Conservation (phyloP, 208 protist species). For the Leishmania braziliensis region DNA sequence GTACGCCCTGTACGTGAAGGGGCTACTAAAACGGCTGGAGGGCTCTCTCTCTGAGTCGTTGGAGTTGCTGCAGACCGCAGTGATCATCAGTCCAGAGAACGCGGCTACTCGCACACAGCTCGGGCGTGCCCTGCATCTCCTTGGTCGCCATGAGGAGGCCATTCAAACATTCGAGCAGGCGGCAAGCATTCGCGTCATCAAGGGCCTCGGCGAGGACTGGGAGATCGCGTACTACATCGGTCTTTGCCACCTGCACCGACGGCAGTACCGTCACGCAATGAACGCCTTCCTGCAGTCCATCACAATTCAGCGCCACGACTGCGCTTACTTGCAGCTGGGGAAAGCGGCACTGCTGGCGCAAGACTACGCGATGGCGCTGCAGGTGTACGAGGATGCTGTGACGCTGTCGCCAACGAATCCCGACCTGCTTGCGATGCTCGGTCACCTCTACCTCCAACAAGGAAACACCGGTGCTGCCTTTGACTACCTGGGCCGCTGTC, state of each 20-base stretch:
- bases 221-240: constrained; percentile 93
- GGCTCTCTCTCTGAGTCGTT: constrained; percentile 95
- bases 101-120: constrained; percentile 93
- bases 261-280: constrained; percentile 72
- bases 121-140: constrained; percentile 86
- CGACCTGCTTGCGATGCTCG: constrained; percentile 92
- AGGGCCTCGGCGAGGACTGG: constrained; percentile 81
- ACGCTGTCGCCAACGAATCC: constrained; percentile 91
- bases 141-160: constrained; percentile 92
- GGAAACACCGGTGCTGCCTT: constrained; percentile 87
- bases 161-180: constrained; percentile 91
- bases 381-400: constrained; percentile 87
- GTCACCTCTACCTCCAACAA: constrained; percentile 90
- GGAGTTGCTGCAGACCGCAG: constrained; percentile 91
- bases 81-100: constrained; percentile 91
- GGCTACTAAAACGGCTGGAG: constrained; percentile 88
- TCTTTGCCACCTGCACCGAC: constrained; percentile 87
- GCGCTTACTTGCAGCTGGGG: constrained; percentile 91
- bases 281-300: constrained; percentile 87
- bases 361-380: constrained; percentile 68
- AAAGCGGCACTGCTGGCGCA: constrained; percentile 73
- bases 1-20: constrained; percentile 94
- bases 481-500: constrained; percentile 89
- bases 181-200: constrained; percentile 44
- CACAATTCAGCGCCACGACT: constrained; percentile 88